phyloP scores from a whole-genome alignment of 768 basidiomycete species.

The Leccinum sublutescens region DNA sequence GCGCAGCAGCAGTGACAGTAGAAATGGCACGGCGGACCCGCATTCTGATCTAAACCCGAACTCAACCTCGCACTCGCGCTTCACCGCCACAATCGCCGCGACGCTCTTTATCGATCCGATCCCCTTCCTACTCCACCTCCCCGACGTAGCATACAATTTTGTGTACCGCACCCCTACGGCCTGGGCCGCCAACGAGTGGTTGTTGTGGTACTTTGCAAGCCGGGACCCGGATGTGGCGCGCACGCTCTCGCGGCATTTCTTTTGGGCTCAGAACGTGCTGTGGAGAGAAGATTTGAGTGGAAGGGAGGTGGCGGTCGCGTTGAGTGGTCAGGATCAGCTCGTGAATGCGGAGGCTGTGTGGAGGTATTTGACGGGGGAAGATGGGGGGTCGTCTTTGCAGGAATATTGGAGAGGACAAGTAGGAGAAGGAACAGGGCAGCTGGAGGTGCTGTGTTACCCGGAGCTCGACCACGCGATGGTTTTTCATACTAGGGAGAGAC shows the following conservation, averaged over 20 bases:
- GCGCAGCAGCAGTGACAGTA: slow-evolving; percentile 26
- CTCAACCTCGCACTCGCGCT: slow-evolving; percentile 5
- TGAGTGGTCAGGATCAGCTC: slow-evolving; percentile 43
- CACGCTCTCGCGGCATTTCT: slow-evolving; percentile 58
- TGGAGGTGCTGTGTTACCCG: slow-evolving; percentile 42
- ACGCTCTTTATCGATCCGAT: slow-evolving; percentile 62
- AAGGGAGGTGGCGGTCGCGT: slow-evolving; percentile 32
- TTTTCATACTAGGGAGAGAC: slow-evolving; percentile 30
- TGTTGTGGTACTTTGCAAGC: slow-evolving; percentile 67
- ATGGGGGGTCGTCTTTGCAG: not conserved
- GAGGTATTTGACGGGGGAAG: slow-evolving; percentile 39
- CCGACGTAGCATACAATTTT: slow-evolving; percentile 64
- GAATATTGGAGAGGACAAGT: slow-evolving; percentile 26
- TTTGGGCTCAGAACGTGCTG: slow-evolving; percentile 61
- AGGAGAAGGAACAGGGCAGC: slow-evolving; percentile 6
- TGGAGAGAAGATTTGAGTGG: slow-evolving; percentile 55
- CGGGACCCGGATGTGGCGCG: slow-evolving; percentile 62
- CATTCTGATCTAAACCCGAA: not conserved
- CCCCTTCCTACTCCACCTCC: slow-evolving; percentile 60
- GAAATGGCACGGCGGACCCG: not conserved
- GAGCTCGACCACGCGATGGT: slow-evolving; percentile 43
- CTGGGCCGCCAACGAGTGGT: slow-evolving; percentile 52
- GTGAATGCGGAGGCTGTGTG: slow-evolving; percentile 39
- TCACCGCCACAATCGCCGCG: slow-evolving; percentile 38
- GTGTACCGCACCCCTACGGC: slow-evolving; percentile 53